Conservation (phyloP, 2,329 filamentous ascomycete genomes). For the Alternaria sp. region DNA sequence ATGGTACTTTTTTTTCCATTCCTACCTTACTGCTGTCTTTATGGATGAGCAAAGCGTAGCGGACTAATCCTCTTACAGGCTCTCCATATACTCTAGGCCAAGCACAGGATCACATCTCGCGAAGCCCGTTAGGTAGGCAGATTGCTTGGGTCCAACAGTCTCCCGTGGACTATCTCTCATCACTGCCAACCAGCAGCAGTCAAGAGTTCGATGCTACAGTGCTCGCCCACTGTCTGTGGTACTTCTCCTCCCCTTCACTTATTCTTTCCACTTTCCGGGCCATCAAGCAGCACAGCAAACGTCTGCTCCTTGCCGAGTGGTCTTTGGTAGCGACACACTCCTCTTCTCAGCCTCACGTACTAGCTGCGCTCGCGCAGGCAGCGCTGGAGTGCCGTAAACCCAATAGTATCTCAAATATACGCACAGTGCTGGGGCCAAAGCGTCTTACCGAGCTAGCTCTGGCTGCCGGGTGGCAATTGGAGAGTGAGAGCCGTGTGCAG, state of each 20-base stretch:
- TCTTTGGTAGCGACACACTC: slow-evolving; percentile 52
- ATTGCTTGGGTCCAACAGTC: slow-evolving; percentile 57
- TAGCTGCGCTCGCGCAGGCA: slow-evolving; percentile 59
- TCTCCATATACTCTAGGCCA: slow-evolving; percentile 59
- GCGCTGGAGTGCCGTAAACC: slow-evolving; percentile 55
- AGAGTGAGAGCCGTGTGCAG: slow-evolving; percentile 49
- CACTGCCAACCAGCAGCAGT: slow-evolving; percentile 13
- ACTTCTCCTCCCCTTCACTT: slow-evolving; percentile 55
- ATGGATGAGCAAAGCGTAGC: neutral
- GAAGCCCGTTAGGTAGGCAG: slow-evolving; percentile 51
- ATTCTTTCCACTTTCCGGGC: slow-evolving; percentile 51
- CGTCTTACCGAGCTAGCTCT: slow-evolving; percentile 51
- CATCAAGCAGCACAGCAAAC: slow-evolving; percentile 45
- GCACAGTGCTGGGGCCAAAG: slow-evolving; percentile 55
- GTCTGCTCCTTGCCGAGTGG: slow-evolving; percentile 59
- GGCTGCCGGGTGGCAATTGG: slow-evolving; percentile 51
- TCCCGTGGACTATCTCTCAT: slow-evolving; percentile 39
- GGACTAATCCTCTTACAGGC: slow-evolving; percentile 15
- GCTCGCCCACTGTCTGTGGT: slow-evolving; percentile 63
- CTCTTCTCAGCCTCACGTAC: slow-evolving; percentile 58
- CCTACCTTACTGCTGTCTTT: neutral
- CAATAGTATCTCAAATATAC: slow-evolving; percentile 57
- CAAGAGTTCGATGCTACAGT: slow-evolving; percentile 57
- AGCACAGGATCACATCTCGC: slow-evolving; percentile 57
- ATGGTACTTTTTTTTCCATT: slow-evolving; percentile 31